Evolutionary conservation across 768 basidiomycete species (phyloP).

Genomic region (Chalciporus piperatus): DNA sequence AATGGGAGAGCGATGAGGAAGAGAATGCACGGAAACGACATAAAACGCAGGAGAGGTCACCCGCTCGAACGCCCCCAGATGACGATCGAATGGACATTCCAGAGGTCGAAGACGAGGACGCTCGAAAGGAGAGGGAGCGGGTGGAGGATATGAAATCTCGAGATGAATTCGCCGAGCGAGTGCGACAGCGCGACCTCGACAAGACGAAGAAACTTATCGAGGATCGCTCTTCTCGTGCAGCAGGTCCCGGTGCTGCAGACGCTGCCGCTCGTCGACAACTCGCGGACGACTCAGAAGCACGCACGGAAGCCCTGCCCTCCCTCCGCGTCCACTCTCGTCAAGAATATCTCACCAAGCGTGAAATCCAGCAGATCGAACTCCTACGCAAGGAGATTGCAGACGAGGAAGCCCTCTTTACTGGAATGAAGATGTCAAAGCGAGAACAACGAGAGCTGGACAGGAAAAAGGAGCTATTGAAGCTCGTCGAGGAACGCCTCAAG

Average conservation of each 20-base stretch:
- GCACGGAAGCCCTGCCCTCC: conserved; percentile 55
- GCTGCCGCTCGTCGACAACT: conserved; percentile 77
- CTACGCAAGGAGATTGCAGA: conserved; percentile 91
- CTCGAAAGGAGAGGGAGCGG: conserved; percentile 68
- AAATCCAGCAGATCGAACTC: conserved; percentile 93
- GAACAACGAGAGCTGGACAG: conserved; percentile 79
- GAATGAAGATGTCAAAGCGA: conserved; percentile 85
- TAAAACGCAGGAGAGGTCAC: conserved; percentile 43
- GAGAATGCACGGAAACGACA: conserved; percentile 67
- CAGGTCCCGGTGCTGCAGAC: conserved; percentile 71
- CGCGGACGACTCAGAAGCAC: conserved; percentile 72
- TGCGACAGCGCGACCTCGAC: conserved; percentile 79
- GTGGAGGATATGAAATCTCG: conserved; percentile 79
- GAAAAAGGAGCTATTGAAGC: conserved; percentile 87
- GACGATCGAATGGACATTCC: conserved; percentile 43
- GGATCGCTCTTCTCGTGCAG: conserved; percentile 79
- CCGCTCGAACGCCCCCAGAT: conserved; percentile 23
- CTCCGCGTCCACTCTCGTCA: conserved; percentile 88
- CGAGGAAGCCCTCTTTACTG: conserved; percentile 85
- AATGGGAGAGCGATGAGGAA: conserved; percentile 93
- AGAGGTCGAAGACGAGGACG: conserved; percentile 79
- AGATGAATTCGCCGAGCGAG: conserved; percentile 90
- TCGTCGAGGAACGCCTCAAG: conserved; percentile 91
- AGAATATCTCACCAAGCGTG: conserved; percentile 95
- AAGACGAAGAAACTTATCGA: conserved; percentile 88